Percentiles rank a stretch among this genome's conserved stretches.
Conservation (phyloP, 352 stramenopile species). For the Globisporangium cystogenes region DNA sequence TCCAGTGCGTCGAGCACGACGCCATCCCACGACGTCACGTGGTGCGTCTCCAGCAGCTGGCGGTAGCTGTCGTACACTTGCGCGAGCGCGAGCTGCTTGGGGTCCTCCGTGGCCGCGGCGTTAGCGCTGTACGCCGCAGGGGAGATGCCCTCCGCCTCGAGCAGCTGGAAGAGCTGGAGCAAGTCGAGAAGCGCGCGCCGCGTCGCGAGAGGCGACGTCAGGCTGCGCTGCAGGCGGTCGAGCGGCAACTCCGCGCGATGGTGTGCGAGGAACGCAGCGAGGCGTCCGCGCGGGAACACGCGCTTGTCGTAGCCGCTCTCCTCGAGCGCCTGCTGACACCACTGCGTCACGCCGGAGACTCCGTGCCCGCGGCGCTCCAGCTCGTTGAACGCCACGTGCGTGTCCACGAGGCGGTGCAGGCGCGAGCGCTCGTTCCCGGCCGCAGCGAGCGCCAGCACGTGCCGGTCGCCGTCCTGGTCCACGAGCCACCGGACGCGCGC, state of each 20-base stretch:
- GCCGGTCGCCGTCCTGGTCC: slow-evolving; percentile 8
- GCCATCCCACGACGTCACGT: slow-evolving; percentile 63
- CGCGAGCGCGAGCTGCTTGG: slow-evolving; percentile 28
- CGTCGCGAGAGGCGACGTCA: slow-evolving; percentile 46
- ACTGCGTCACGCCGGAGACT: slow-evolving; percentile 47
- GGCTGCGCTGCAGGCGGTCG: slow-evolving; percentile 23
- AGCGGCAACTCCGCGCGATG: slow-evolving; percentile 34
- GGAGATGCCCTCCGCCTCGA: slow-evolving; percentile 54
- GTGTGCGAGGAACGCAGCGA: slow-evolving; percentile 54
- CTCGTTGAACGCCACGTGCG: slow-evolving; percentile 39
- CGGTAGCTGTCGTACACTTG: slow-evolving; percentile 48
- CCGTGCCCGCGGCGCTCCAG: slow-evolving; percentile 66
- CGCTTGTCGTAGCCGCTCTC: slow-evolving; percentile 52
- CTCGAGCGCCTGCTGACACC: slow-evolving; percentile 59
- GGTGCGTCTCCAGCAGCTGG: slow-evolving; percentile 40
- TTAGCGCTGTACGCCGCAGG: slow-evolving; percentile 31
- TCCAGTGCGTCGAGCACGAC: slow-evolving; percentile 48
- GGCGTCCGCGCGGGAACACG: slow-evolving; percentile 35
- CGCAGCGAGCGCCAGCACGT: slow-evolving; percentile 36
- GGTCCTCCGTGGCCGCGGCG: slow-evolving; percentile 12
- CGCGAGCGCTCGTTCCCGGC: slow-evolving; percentile 14
- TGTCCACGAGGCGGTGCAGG: slow-evolving; percentile 20
- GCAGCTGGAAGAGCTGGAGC: slow-evolving; percentile 61
- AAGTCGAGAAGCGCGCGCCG: slow-evolving; percentile 51
- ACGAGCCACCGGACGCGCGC: slow-evolving; percentile 31